Percentiles rank a stretch among this genome's conserved stretches.
These are phyloP conservation scores for Eremothecium cymbalariae DNA, from an alignment of 1,139 yeast genomes.

Conservation along the genomic window DNA sequence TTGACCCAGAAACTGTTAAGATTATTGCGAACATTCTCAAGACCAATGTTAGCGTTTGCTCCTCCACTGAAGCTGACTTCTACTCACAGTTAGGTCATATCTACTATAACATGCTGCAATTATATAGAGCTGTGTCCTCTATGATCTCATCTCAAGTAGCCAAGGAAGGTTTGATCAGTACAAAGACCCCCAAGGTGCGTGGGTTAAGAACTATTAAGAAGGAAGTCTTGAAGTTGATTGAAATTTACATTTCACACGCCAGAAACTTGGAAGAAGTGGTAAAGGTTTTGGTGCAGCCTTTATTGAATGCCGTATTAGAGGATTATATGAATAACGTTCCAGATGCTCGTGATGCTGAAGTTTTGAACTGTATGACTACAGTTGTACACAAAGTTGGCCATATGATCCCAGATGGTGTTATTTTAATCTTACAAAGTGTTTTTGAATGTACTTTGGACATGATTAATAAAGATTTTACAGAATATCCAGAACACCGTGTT, in stretches of 20 bases:
- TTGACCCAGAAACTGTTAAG: conserved; percentile 82
- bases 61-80: conserved; percentile 86
- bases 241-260: conserved; percentile 80
- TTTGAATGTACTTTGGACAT: conserved; percentile 91
- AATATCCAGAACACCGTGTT: conserved; percentile 95
- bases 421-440: conserved; percentile 77
- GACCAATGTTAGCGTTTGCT: conserved; percentile 90
- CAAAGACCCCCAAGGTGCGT: conserved; percentile 91
- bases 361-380: conserved; percentile 87
- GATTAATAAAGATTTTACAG: conserved; percentile 93
- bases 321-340: conserved; percentile 88
- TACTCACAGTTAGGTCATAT: conserved; percentile 81
- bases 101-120: conserved; percentile 80
- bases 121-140: conserved; percentile 84
- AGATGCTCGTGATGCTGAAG: conserved; percentile 97
- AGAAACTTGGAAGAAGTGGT: conserved; percentile 75
- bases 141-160: conserved; percentile 80
- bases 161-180: conserved; percentile 74
- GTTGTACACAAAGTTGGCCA: conserved; percentile 81
- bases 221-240: conserved; percentile 83
- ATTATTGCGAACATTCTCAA: conserved; percentile 88
- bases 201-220: conserved; percentile 93
- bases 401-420: conserved; percentile 84
- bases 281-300: conserved; percentile 71
- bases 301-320: conserved; percentile 77